These are phyloP conservation scores for Paecilomyces niveus DNA, from an alignment of 2,329 filamentous ascomycete genomes.

Conservation along the genomic window DNA sequence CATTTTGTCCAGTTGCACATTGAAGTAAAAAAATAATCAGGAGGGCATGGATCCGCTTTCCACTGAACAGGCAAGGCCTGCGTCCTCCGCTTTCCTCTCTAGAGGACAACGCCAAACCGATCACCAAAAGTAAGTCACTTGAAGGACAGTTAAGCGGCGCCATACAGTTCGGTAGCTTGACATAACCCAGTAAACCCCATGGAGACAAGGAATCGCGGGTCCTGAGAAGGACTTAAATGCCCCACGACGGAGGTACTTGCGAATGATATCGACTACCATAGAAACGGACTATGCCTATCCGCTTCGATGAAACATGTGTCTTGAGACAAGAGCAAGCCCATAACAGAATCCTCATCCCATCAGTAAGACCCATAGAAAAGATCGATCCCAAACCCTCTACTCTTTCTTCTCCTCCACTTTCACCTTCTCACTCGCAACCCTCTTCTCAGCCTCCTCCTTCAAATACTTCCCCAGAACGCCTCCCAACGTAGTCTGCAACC, in stretches of 20 bases:
- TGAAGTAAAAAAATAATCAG: background rate
- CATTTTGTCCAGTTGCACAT: background rate
- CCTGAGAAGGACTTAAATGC: too few species aligned
- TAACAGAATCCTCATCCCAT: background rate
- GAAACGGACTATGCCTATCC: background rate
- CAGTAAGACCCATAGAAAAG: background rate
- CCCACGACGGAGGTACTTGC: background rate
- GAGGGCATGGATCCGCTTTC: too few species aligned
- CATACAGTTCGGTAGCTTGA: background rate
- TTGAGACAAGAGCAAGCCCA: background rate
- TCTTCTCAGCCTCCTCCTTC: conserved; percentile 40
- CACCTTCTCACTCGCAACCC: conserved; percentile 18
- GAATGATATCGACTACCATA: background rate
- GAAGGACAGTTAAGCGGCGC: background rate
- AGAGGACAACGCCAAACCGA: too few species aligned
- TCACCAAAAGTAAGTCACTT: too few species aligned
- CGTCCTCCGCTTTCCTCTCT: background rate
- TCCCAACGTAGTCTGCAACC: conserved; percentile 26
- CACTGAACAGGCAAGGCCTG: background rate
- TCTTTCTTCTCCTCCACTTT: conserved; percentile 2
- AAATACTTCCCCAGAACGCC: conserved; percentile 14
- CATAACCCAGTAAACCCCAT: too few species aligned
- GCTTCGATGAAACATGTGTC: background rate
- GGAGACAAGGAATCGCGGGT: too few species aligned
- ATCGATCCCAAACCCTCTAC: conserved; percentile 1